These are phyloP conservation scores for Raffaelea ambrosiae DNA, from an alignment of 2,329 filamentous ascomycete species.

Conservation along the genomic window DNA sequence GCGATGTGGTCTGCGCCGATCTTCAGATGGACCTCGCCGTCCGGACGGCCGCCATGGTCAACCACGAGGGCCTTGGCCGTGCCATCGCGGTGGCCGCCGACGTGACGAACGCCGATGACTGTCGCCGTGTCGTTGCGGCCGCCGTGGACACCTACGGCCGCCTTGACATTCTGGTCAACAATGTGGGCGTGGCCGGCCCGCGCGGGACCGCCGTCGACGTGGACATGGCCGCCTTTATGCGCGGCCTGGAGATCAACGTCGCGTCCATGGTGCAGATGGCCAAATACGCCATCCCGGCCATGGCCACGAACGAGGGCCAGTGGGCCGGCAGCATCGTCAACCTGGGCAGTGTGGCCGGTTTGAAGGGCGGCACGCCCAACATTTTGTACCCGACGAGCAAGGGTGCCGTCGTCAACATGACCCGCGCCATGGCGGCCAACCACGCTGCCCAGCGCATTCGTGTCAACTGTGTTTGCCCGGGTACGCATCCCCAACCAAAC, in stretches of 20 bases:
- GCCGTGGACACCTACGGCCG: slow-evolving; percentile 42
- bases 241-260: slow-evolving; percentile 52
- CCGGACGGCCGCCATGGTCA: slow-evolving; percentile 10
- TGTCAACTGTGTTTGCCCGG: slow-evolving; percentile 40
- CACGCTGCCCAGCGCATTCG: slow-evolving; percentile 35
- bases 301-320: slow-evolving; percentile 43
- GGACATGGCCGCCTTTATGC: slow-evolving; percentile 48
- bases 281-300: slow-evolving; percentile 51
- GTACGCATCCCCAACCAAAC: no score
- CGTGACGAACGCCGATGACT: slow-evolving; percentile 47
- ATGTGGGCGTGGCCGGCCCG: slow-evolving; percentile 53
- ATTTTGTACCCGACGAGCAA: slow-evolving; percentile 39
- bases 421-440: slow-evolving; percentile 41
- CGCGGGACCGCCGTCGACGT: slow-evolving; percentile 50
- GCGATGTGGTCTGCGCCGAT: slow-evolving; percentile 14
- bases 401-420: slow-evolving; percentile 42
- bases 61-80: not conserved
- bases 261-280: slow-evolving; percentile 57
- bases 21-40: slow-evolving; percentile 9
- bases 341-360: slow-evolving; percentile 52
- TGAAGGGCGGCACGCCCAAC: slow-evolving; percentile 35
- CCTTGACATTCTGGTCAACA: slow-evolving; percentile 56
- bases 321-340: no score
- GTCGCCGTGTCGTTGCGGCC: slow-evolving; percentile 28
- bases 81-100: slow-evolving; percentile 39